Base-by-base conservation (phyloP, 345 rosid species). In the Excoecaria cochinchinensis region DNA sequence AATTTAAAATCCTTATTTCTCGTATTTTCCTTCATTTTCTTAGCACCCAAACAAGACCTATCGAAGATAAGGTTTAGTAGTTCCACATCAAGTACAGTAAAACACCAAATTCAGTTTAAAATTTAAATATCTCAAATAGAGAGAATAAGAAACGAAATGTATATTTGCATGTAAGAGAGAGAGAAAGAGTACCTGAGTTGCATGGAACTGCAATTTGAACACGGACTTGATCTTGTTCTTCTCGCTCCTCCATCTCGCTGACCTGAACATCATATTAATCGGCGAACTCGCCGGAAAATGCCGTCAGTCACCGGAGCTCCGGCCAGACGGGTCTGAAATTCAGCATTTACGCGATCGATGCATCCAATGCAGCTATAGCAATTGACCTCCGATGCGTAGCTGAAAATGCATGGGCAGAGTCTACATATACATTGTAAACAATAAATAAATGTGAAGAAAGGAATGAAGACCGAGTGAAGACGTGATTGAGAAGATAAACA, bases 201-300 rank as follows among this genome's bases (percentile, higher is more conserved):
- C 89, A 59, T 88, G 93, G 79, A 95, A 91, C 90, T 87, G 93
- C 74, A 95, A 82, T 78, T 90, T 90, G 90, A 93, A 90, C 25
- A 86, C 89, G 12, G 84, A 89, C 83, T 89, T 93, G 87, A 91
- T 83, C 87, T 81, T 89, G 86, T 85, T 86, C 93, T 86, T 91
- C 69, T 95, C 96, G 66, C 78, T 85, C 80, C 97, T 80, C 97
- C 98, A 89, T 84, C 89, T 85, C 76, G 85, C 87, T 67, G 98
- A 80, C 84, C 82, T 84, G 88, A 95, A 95, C 99, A 95, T 81
- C 67, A 69, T 89, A 67, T 25, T 42, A 63, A 19, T 74, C 60
- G 57, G 65, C 55, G 8, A 46, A 46, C 31, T 36, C 50, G 9
- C 69, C 51, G 31, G 74, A 53, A 55, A 59, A 47, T 57, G 46